Percentiles rank a stretch among this genome's conserved stretches.
phyloP scores from a whole-genome alignment of 2,329 filamentous ascomycete species.

The Colletotrichum phormii region DNA sequence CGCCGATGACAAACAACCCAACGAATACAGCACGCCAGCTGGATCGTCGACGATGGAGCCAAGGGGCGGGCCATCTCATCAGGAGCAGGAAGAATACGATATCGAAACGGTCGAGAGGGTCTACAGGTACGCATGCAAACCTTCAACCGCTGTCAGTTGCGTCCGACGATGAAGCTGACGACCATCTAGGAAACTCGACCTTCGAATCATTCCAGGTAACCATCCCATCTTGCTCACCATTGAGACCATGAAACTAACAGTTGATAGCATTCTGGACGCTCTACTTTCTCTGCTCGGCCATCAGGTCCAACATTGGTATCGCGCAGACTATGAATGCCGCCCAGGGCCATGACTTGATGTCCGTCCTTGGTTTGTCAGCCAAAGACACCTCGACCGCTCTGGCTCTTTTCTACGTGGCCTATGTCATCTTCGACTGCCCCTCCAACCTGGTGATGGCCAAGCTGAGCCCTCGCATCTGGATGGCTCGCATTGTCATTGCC shows the following conservation, averaged over 20 bases:
- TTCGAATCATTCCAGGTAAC: constrained; percentile 68
- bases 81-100: constrained; percentile 54
- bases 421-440: constrained; percentile 89
- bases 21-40: constrained; percentile 26
- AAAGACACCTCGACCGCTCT: constrained; percentile 87
- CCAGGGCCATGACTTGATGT: constrained; percentile 78
- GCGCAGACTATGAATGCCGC: constrained; percentile 92
- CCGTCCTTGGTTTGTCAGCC: constrained; percentile 74
- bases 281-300: constrained; percentile 93
- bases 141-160: background rate
- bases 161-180: background rate
- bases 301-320: constrained; percentile 90
- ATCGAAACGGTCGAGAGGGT: constrained; percentile 65
- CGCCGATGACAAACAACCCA: constrained; percentile 47
- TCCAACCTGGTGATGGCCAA: constrained; percentile 91
- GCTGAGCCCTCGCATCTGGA: constrained; percentile 88
- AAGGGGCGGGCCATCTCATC: constrained; percentile 32
- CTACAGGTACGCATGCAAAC: constrained; percentile 53
- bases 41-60: background rate
- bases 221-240: background rate
- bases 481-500: constrained; percentile 89
- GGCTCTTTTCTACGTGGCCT: constrained; percentile 91
- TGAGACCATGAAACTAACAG: background rate
- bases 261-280: constrained; percentile 85
- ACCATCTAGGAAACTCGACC: constrained; percentile 61